These are phyloP conservation scores for Dendrobium chrysotoxum DNA, from an alignment of 106 monocot genomes.

Conservation along the genomic window DNA sequence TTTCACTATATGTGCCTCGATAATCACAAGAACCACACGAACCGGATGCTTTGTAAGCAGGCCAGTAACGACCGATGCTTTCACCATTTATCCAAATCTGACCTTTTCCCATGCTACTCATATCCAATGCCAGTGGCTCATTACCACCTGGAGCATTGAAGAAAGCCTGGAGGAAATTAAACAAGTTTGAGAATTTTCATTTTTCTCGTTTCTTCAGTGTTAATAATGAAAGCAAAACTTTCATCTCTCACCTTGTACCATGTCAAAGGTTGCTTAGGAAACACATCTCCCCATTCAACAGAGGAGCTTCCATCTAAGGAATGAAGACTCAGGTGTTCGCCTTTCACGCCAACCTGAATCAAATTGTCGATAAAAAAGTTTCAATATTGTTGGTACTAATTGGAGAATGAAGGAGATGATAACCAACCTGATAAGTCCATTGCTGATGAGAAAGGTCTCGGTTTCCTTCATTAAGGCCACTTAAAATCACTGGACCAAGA, in stretches of 20 bases:
- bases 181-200: background rate
- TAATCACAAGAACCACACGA: slow-evolving; percentile 36
- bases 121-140: slow-evolving; percentile 52
- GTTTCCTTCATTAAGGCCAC: slow-evolving; percentile 79
- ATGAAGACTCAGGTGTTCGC: slow-evolving; percentile 40
- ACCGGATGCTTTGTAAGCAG: slow-evolving; percentile 42
- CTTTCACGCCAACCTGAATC: slow-evolving; percentile 50
- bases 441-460: slow-evolving; percentile 82
- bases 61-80: slow-evolving; percentile 54
- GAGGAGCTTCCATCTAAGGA: slow-evolving; percentile 37
- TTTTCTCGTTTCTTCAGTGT: background rate
- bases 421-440: slow-evolving; percentile 72
- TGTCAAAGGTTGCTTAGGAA: slow-evolving; percentile 31
- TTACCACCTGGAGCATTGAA: slow-evolving; percentile 47
- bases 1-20: slow-evolving; percentile 40
- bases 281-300: slow-evolving; percentile 48
- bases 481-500: slow-evolving; percentile 78
- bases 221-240: background rate
- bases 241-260: slow-evolving; percentile 52
- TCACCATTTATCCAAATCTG: slow-evolving; percentile 57
- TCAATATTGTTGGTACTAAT: background rate
- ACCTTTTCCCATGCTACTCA: slow-evolving; percentile 60
- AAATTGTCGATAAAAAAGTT: background rate
- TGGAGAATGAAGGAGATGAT: background rate
- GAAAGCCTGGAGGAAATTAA: slow-evolving; percentile 18